These are phyloP conservation scores for Aurantiochytrium sp. DNA, from an alignment of 108 stramenopile species.

Conservation along the genomic window DNA sequence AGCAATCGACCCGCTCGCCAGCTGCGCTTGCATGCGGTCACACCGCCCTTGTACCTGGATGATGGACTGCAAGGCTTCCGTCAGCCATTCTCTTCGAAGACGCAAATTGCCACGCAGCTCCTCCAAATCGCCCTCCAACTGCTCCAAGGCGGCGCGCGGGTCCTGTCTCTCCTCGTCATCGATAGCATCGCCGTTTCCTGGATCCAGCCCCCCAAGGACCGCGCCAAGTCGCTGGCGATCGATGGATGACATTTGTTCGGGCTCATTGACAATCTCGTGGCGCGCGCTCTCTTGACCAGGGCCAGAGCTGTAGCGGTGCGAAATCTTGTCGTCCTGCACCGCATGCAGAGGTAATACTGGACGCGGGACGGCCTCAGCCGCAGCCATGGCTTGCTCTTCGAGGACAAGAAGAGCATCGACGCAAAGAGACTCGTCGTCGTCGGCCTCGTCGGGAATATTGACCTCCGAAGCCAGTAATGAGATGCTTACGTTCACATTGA, in stretches of 20 bases:
- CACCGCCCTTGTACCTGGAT: neutral
- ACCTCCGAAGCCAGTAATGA: neutral
- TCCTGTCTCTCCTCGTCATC: neutral
- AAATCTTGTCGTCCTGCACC: too few species aligned
- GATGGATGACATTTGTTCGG: too few species aligned
- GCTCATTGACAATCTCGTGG: too few species aligned
- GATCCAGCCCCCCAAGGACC: too few species aligned
- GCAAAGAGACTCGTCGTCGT: neutral
- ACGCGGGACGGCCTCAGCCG: neutral
- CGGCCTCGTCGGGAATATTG: neutral
- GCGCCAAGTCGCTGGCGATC: too few species aligned
- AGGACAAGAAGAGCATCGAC: neutral
- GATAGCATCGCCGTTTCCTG: too few species aligned
- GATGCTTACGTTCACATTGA: neutral
- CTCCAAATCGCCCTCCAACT: neutral
- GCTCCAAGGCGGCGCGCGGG: neutral
- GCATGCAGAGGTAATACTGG: neutral
- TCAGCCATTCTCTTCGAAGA: neutral
- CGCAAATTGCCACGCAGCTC: neutral
- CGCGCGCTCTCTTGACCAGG: too few species aligned
- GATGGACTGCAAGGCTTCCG: neutral
- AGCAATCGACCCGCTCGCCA: neutral
- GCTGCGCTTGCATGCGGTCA: constrained; percentile 6
- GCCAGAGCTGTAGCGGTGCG: too few species aligned
- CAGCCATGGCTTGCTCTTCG: neutral